phyloP scores from a whole-genome alignment of 2,329 filamentous ascomycete species.

The Aspergillus tanneri region DNA sequence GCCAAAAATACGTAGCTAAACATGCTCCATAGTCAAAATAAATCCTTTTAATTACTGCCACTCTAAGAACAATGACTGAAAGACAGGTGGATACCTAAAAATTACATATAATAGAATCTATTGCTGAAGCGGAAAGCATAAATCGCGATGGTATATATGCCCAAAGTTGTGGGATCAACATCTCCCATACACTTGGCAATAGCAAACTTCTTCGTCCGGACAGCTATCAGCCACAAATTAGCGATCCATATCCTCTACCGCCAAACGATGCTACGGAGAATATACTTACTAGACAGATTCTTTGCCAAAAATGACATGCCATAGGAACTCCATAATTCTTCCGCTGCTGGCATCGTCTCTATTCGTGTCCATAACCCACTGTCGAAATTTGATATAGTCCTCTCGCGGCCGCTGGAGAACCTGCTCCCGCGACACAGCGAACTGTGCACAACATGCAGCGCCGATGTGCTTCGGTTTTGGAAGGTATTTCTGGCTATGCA shows the following conservation, averaged over 20 bases:
- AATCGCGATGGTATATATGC: not conserved
- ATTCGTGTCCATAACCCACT: conserved; percentile 60
- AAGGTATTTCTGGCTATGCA: conserved; percentile 27
- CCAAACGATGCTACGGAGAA: not conserved
- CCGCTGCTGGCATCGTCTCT: conserved; percentile 57
- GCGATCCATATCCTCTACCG: not conserved
- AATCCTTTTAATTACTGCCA: too few relatives aligned
- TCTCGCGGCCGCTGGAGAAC: conserved; percentile 50
- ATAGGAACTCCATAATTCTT: conserved; percentile 63
- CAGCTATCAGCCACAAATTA: conserved; percentile 26
- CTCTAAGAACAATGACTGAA: too few relatives aligned
- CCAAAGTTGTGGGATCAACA: conserved; percentile 31
- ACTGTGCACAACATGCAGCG: conserved; percentile 65
- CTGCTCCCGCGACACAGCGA: conserved; percentile 58
- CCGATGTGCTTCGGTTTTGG: conserved; percentile 53
- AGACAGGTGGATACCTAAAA: too few relatives aligned
- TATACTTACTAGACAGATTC: conserved; percentile 41
- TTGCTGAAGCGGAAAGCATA: too few relatives aligned
- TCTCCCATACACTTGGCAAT: conserved; percentile 39
- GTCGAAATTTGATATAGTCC: conserved; percentile 57
- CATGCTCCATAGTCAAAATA: too few relatives aligned
- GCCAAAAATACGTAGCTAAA: too few relatives aligned
- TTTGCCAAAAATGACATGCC: conserved; percentile 58
- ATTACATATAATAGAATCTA: too few relatives aligned
- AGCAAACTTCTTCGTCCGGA: conserved; percentile 36